Base-by-base conservation (phyloP, 768 basidiomycete genomes). In the Lentinula detonsa region DNA sequence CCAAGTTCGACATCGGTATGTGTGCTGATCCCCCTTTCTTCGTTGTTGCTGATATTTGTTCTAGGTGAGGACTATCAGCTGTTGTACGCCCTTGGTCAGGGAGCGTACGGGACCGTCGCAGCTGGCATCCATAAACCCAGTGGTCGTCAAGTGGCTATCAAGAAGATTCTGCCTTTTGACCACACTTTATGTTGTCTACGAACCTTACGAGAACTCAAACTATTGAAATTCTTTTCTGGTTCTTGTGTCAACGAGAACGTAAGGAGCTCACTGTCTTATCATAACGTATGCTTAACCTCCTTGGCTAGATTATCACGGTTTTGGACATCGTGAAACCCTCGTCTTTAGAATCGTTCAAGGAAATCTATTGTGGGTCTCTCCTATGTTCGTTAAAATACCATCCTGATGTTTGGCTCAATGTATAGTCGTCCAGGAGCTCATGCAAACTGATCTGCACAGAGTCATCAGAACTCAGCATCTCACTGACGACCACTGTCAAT, bases 151-250 rank as follows among this genome's bases (percentile, higher is more conserved):
- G 93, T 98, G 15, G 95, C 95, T 46, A 95, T 96, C 76, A 98
- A 96, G 83, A 94, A 93, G 75, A 89, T 97, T 68, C 85, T 91
- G 45, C 95, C 94, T 8, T 96, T 97, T 73, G 95, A 96, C 68
- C 95, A 96, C 71, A 88, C 91, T 35, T 80, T 96, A 72, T 96
- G 95, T 77, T 93, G 90, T 67, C 76, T 96, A 70, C 82, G 90
- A 61, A 98, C 95, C 2, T 77, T 97, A 57, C 83, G 95, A 62
- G 95, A 97, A 76, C 81, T 97, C 71, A 96, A 97, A 76, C 79
- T 97, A 18, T 81, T 91, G 71, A 89, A 88, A 71, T 91, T 91
- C 78, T 90, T 91, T 74, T 88, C 88, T 5, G 87, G 88, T 65
- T 80, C 82, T 49, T 90, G 88, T 67, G 77, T 90, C 52, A 91